A percentile compares a stretch with the other conserved stretches of the same genome.
Evolutionary conservation across 179 eudicot genomes (phyloP).

Genomic region (Sideroxylon spinosum): DNA sequence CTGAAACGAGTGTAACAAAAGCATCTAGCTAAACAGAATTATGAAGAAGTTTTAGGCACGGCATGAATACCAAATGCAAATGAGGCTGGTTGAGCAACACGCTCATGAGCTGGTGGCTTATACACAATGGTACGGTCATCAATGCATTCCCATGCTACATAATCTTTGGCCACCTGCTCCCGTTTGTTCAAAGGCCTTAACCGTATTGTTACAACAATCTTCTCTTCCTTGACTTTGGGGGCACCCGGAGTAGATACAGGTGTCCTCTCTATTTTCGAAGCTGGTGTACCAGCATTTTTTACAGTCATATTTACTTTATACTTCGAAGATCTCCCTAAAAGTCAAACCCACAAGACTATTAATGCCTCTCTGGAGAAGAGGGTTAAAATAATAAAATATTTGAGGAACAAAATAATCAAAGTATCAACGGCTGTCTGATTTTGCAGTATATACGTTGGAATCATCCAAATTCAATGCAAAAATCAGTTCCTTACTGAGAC

Average conservation of each 20-base stretch:
- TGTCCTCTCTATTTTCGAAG: constrained; percentile 60
- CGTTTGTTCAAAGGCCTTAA: constrained; percentile 75
- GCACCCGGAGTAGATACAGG: constrained; percentile 85
- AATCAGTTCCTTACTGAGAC: not conserved
- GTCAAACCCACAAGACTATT: not conserved
- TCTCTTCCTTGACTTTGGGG: constrained; percentile 66
- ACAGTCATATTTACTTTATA: constrained; percentile 42
- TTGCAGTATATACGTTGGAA: not conserved
- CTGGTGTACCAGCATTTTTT: constrained; percentile 63
- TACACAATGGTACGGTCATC: constrained; percentile 74
- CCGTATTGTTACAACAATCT: constrained; percentile 83
- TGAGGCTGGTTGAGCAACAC: constrained; percentile 48
- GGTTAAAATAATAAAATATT: not conserved
- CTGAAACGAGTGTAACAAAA: constrained; percentile 8
- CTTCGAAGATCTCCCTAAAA: not conserved
- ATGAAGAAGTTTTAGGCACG: not conserved
- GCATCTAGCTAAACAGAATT: not conserved
- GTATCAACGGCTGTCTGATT: constrained; percentile 4
- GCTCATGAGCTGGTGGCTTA: constrained; percentile 55
- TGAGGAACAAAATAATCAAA: not conserved
- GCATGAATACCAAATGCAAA: constrained; percentile 70
- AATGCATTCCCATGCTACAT: constrained; percentile 81
- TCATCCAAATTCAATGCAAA: not conserved
- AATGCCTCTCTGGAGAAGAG: constrained; percentile 2
- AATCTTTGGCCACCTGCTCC: constrained; percentile 74